Conservation (phyloP, 2,329 filamentous ascomycete genomes). For the Gliomastix tumulicola region DNA sequence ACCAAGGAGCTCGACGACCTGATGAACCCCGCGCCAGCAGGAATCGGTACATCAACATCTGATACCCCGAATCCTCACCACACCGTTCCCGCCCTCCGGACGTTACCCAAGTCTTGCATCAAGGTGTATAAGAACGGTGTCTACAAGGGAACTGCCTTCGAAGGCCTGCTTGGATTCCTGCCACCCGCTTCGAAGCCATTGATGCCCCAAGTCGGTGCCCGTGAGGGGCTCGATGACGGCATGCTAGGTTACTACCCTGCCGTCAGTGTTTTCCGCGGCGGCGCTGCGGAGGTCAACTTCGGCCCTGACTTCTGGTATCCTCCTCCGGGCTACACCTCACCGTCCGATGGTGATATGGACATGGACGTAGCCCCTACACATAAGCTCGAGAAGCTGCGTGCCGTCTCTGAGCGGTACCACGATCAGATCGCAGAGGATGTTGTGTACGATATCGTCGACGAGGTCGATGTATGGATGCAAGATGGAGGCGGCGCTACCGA, state of each 20-base stretch:
- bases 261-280: conserved; percentile 85
- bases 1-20: conserved; percentile 84
- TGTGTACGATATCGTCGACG: conserved; percentile 87
- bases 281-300: conserved; percentile 89
- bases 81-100: conserved; percentile 67
- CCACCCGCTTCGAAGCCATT: conserved; percentile 74
- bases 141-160: conserved; percentile 80
- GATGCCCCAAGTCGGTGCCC: conserved; percentile 62
- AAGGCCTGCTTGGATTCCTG: conserved; percentile 81
- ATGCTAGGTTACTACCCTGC: conserved; percentile 94
- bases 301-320: conserved; percentile 90
- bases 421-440: conserved; percentile 95
- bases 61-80: conserved; percentile 67
- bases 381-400: conserved; percentile 31
- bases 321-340: conserved; percentile 50
- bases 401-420: conserved; percentile 72
- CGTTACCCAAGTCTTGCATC: conserved; percentile 78
- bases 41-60: conserved; percentile 34
- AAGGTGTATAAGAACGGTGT: conserved; percentile 90
- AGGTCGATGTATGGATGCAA: conserved; percentile 83
- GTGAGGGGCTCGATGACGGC: conserved; percentile 87
- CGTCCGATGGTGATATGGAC: conserved; percentile 37
- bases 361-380: conserved; percentile 25
- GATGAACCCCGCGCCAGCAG: conserved; percentile 59
- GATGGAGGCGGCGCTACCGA: conserved; percentile 50